These are phyloP conservation scores for Claviceps arundinis DNA, from an alignment of 2,329 filamentous ascomycete genomes.

Conservation along the genomic window DNA sequence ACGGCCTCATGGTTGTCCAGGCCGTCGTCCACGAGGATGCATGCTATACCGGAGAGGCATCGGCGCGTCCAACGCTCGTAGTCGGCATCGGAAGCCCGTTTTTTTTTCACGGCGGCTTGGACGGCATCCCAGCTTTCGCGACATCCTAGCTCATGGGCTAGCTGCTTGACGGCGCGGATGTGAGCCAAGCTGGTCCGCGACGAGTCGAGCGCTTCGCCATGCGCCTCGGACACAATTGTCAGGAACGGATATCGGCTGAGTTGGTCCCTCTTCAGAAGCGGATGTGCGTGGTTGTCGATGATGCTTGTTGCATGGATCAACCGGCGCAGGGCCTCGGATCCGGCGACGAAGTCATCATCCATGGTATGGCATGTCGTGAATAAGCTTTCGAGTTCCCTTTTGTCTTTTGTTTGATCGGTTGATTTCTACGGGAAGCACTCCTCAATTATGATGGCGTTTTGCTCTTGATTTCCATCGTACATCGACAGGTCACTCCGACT, in stretches of 20 bases:
- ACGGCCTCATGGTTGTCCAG: constrained; percentile 42
- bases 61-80: constrained; percentile 44
- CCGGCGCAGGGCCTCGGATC: constrained; percentile 13
- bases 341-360: not conserved
- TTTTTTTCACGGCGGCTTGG: constrained; percentile 27
- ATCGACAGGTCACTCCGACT: too few relatives aligned
- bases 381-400: not conserved
- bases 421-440: too few relatives aligned
- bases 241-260: constrained; percentile 35
- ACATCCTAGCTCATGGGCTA: constrained; percentile 51
- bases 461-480: too few relatives aligned
- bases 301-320: constrained; percentile 45
- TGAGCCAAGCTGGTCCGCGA: constrained; percentile 52
- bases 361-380: not conserved
- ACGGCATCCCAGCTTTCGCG: constrained; percentile 47
- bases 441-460: too few relatives aligned
- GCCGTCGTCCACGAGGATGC: constrained; percentile 67
- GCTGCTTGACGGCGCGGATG: constrained; percentile 54
- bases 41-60: constrained; percentile 61
- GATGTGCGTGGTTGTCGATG: constrained; percentile 63
- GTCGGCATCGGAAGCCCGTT: constrained; percentile 23
- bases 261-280: constrained; percentile 42
- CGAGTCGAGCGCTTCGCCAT: constrained; percentile 51
- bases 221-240: constrained; percentile 60
- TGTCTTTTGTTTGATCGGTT: not conserved